Conservation (phyloP, 768 basidiomycete genomes). For the Tulasnella calospora region DNA sequence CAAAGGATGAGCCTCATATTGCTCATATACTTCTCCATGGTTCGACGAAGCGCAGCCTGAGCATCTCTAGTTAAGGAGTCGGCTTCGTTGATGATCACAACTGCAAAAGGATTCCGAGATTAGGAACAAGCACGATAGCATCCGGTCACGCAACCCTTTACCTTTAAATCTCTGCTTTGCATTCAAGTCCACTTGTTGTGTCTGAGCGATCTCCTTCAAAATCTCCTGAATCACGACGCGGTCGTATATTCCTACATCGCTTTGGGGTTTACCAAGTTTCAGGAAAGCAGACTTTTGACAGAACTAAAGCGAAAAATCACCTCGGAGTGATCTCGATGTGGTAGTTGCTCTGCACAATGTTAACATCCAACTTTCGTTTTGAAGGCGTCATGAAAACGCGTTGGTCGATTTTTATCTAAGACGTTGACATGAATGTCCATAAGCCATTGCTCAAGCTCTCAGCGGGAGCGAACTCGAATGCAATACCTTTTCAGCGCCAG, state of each 20-base stretch:
- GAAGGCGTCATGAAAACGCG: slow-evolving; percentile 91
- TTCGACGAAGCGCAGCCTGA: slow-evolving; percentile 91
- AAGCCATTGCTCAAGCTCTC: not conserved
- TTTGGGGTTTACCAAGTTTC: slow-evolving; percentile 35
- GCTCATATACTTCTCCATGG: slow-evolving; percentile 99
- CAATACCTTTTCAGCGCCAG: slow-evolving; percentile 84
- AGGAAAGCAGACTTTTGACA: not conserved
- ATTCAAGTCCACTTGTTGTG: slow-evolving; percentile 93
- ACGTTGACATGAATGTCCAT: not conserved
- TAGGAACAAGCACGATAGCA: not conserved
- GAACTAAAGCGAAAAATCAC: slow-evolving; percentile 42
- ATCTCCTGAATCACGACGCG: slow-evolving; percentile 94
- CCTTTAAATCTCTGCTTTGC: slow-evolving; percentile 98
- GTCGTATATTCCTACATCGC: slow-evolving; percentile 95
- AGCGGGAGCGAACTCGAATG: not conserved
- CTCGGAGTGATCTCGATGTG: slow-evolving; percentile 98
- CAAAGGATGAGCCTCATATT: slow-evolving; percentile 96
- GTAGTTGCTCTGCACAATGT: slow-evolving; percentile 95
- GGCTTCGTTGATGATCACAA: slow-evolving; percentile 98
- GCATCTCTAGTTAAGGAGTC: slow-evolving; percentile 93
- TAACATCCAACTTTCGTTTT: slow-evolving; percentile 90
- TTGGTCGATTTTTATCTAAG: slow-evolving; percentile 94
- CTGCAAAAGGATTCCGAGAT: slow-evolving; percentile 40
- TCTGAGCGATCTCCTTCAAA: slow-evolving; percentile 97
- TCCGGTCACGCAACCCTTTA: slow-evolving; percentile 34